Evolutionary conservation across 108 stramenopile species (phyloP).

Genomic region (Skeletonema grethae): DNA sequence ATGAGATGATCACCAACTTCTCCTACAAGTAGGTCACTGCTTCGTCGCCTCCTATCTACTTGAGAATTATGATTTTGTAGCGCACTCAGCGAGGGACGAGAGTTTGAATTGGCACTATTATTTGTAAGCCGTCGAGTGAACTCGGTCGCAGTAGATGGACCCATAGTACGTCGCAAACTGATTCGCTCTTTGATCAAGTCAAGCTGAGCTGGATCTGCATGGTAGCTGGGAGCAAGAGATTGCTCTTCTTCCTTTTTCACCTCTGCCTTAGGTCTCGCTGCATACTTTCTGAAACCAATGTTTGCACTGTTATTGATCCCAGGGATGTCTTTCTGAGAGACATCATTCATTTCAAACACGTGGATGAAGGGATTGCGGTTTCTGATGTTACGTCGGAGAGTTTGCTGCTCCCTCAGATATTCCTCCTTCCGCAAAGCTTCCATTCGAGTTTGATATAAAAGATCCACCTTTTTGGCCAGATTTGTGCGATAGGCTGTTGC

Average conservation of each 20-base stretch:
- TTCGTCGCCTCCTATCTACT: not conserved
- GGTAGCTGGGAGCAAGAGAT: not conserved
- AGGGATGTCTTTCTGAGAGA: slow-evolving; percentile 20
- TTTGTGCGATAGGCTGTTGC: slow-evolving; percentile 17
- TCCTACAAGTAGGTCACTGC: slow-evolving; percentile 13
- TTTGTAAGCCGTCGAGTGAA: not conserved
- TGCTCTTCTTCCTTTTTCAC: not conserved
- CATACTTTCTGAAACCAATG: slow-evolving; percentile 6
- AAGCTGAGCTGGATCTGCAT: slow-evolving; percentile 3
- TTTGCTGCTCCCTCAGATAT: slow-evolving; percentile 12
- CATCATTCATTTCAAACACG: slow-evolving; percentile 20
- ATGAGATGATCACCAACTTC: slow-evolving; percentile 15
- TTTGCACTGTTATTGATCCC: not conserved
- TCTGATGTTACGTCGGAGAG: not conserved
- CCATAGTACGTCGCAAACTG: slow-evolving; percentile 16
- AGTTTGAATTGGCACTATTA: not conserved
- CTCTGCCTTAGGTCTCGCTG: not conserved
- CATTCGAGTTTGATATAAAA: not conserved
- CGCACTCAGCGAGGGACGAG: too few species aligned
- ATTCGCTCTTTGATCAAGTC: slow-evolving; percentile 28
- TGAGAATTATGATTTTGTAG: not conserved
- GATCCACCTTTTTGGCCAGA: slow-evolving; percentile 23
- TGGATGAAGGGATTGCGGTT: slow-evolving; percentile 30
- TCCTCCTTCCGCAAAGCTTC: slow-evolving; percentile 4
- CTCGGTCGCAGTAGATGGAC: not conserved